A percentile compares a stretch with the other conserved stretches of the same genome.
Conservation (phyloP, 2,329 filamentous ascomycete genomes). For the Aciculosporium take region DNA sequence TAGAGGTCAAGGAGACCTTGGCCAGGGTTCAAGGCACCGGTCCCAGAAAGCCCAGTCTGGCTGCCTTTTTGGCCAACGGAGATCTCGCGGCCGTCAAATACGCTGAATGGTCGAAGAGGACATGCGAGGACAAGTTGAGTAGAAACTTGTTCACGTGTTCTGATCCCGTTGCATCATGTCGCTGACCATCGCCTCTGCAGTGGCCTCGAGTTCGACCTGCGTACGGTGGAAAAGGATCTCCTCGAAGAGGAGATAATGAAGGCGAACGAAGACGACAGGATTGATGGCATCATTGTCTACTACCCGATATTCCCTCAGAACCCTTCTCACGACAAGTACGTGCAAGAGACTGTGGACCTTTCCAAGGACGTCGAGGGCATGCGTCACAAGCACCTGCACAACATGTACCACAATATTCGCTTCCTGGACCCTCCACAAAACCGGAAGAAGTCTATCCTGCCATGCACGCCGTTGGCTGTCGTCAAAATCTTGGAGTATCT, state of each 20-base stretch:
- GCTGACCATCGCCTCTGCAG: constrained; percentile 28
- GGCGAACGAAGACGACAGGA: constrained; percentile 62
- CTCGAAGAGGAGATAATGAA: constrained; percentile 79
- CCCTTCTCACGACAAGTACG: constrained; percentile 78
- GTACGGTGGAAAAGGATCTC: constrained; percentile 68
- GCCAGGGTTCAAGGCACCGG: constrained; percentile 49
- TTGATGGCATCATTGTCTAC: constrained; percentile 94
- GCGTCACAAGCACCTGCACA: constrained; percentile 87
- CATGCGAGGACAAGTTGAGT: constrained; percentile 88
- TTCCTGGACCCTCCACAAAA: constrained; percentile 72
- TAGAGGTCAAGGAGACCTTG: constrained; percentile 64
- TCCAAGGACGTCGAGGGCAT: constrained; percentile 93
- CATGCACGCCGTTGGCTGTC: constrained; percentile 88
- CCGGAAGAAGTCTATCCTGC: constrained; percentile 77
- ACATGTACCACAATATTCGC: constrained; percentile 98
- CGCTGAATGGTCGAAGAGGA: constrained; percentile 94
- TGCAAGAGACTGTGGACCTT: constrained; percentile 85
- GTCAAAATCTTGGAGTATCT: constrained; percentile 96
- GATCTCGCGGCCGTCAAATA: constrained; percentile 89
- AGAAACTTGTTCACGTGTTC: not conserved
- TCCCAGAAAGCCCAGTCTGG: constrained; percentile 54
- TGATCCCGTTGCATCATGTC: not conserved
- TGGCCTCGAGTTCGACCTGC: constrained; percentile 80
- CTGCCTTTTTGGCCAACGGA: constrained; percentile 82
- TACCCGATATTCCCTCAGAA: constrained; percentile 84